Percentiles rank a stretch among this genome's conserved stretches.
Conservation (phyloP, 345 rosid species). For the Carallia brachiata region DNA sequence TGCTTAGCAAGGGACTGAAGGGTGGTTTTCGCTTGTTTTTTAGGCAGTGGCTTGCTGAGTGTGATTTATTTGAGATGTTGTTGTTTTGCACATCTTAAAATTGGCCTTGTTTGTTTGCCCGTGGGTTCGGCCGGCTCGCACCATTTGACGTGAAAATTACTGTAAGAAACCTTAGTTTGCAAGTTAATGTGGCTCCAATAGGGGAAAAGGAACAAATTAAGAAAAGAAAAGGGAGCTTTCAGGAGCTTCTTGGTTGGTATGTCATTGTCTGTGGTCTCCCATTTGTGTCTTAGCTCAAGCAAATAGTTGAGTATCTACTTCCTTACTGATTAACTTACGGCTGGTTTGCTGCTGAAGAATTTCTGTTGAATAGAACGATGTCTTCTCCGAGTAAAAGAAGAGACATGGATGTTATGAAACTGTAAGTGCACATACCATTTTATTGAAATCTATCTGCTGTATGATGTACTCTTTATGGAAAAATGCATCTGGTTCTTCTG, state of each 20-base stretch:
- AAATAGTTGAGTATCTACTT: too few relatives aligned
- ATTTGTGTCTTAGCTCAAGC: too few relatives aligned
- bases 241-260: too few relatives aligned
- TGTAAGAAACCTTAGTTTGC: too few relatives aligned
- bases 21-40: neutral
- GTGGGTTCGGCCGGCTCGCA: neutral
- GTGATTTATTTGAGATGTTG: neutral
- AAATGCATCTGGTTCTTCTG: too few relatives aligned
- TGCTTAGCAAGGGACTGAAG: neutral
- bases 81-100: neutral
- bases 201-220: neutral
- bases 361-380: constrained; percentile 17
- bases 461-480: too few relatives aligned
- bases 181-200: too few relatives aligned
- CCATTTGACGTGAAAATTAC: neutral
- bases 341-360: neutral
- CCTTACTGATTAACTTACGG: neutral
- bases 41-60: neutral
- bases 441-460: too few relatives aligned
- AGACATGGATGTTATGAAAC: constrained; percentile 44
- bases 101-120: neutral
- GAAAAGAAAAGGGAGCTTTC: neutral
- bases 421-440: constrained; percentile 17
- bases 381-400: constrained; percentile 41
- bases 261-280: too few relatives aligned